Percentiles rank a stretch among this genome's conserved stretches.
Conservation (phyloP, 805 yeast genomes). For the Wickerhamomyces canadensis region DNA sequence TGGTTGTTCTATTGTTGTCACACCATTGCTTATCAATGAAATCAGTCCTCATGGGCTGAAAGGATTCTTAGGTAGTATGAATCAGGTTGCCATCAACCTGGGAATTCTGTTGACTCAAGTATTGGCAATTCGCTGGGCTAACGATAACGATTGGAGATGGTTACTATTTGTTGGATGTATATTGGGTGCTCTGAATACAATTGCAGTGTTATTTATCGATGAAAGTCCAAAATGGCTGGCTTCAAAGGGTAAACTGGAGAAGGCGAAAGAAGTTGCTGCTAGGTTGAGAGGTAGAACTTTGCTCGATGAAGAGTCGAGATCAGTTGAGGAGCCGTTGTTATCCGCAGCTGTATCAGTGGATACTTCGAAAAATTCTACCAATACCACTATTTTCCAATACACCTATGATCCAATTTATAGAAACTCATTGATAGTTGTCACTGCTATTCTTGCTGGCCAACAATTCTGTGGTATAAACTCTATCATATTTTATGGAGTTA, state of each 20-base stretch:
- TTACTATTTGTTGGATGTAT: constrained; percentile 58
- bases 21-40: constrained; percentile 79
- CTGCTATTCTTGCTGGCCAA: constrained; percentile 74
- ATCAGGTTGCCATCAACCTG: constrained; percentile 77
- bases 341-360: background rate
- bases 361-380: background rate
- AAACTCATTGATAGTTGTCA: constrained; percentile 58
- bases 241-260: constrained; percentile 36
- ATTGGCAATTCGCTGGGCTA: constrained; percentile 65
- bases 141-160: constrained; percentile 63
- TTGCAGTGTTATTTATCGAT: constrained; percentile 39
- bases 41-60: constrained; percentile 62
- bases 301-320: constrained; percentile 18
- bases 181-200: constrained; percentile 45
- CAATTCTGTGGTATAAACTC: constrained; percentile 93
- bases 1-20: constrained; percentile 80
- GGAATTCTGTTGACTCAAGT: constrained; percentile 83
- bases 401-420: constrained; percentile 44
- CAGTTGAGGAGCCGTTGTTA: constrained; percentile 5
- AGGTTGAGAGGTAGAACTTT: constrained; percentile 29
- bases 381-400: constrained; percentile 38
- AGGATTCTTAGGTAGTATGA: constrained; percentile 85
- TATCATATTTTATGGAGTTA: constrained; percentile 89
- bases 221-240: constrained; percentile 88
- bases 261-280: constrained; percentile 35